These are phyloP conservation scores for Flaveria linearis DNA, from an alignment of 129 eudicot species.

Conservation along the genomic window DNA sequence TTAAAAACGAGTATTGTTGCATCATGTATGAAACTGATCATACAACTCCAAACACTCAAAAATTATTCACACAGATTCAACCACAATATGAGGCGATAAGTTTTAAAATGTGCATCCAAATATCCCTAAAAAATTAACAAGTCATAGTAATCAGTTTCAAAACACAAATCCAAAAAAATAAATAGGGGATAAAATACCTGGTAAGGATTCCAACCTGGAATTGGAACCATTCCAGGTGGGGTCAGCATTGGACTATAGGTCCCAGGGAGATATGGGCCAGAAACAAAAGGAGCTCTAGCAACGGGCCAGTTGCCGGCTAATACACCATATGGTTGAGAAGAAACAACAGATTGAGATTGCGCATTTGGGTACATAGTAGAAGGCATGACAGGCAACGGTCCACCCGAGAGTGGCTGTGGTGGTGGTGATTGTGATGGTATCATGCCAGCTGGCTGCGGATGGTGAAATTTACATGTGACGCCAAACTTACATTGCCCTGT, in stretches of 20 bases:
- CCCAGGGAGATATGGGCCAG: slow-evolving; percentile 77
- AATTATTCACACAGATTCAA: neutral
- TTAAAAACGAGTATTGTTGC: neutral
- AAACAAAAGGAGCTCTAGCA: slow-evolving; percentile 64
- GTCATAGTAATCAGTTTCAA: neutral
- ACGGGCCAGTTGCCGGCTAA: slow-evolving; percentile 78
- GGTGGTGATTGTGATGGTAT: slow-evolving; percentile 32
- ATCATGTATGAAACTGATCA: neutral
- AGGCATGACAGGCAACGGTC: slow-evolving; percentile 48
- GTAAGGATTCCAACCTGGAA: slow-evolving; percentile 83
- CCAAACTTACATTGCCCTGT: slow-evolving; percentile 96
- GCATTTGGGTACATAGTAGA: slow-evolving; percentile 50
- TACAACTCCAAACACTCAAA: neutral
- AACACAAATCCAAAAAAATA: neutral
- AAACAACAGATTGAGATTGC: slow-evolving; percentile 56
- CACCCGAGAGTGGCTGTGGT: slow-evolving; percentile 41
- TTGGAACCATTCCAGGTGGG: slow-evolving; percentile 73
- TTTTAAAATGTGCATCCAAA: neutral
- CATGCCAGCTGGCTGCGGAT: slow-evolving; percentile 74
- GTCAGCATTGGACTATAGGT: slow-evolving; percentile 68
- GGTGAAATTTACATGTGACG: slow-evolving; percentile 84
- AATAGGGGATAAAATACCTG: slow-evolving; percentile 47
- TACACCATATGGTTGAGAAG: slow-evolving; percentile 77
- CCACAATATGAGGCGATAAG: neutral
- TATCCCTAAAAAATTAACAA: neutral